phyloP scores from a whole-genome alignment of 768 basidiomycete genomes.

The Tylopilus subfusipes region DNA sequence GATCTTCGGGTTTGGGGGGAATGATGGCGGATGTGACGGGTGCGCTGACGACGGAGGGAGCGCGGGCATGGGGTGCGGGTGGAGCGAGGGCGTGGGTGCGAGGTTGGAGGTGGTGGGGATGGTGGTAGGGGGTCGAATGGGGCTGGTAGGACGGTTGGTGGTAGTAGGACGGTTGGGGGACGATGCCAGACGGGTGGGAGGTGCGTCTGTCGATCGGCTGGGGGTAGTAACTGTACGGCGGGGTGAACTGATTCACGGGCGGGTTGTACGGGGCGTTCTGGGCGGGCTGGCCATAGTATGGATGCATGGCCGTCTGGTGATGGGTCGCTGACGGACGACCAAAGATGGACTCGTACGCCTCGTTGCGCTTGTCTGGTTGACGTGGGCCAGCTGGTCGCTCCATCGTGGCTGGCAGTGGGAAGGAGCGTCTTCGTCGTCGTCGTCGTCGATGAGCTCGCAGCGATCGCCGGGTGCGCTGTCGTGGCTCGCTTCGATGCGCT shows the following conservation, averaged over 20 bases:
- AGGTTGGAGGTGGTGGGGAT: slow-evolving; percentile 20
- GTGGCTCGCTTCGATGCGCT: not conserved
- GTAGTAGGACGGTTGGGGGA: slow-evolving; percentile 26
- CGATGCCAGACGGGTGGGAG: slow-evolving; percentile 41
- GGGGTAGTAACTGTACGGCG: slow-evolving; percentile 40
- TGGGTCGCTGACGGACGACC: slow-evolving; percentile 64
- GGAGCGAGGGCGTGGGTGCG: slow-evolving; percentile 35
- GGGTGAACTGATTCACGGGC: slow-evolving; percentile 30
- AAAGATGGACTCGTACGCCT: slow-evolving; percentile 86
- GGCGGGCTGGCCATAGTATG: slow-evolving; percentile 17
- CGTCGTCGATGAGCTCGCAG: not conserved
- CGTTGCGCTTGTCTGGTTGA: slow-evolving; percentile 66
- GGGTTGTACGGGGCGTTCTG: slow-evolving; percentile 19
- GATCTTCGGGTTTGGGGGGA: slow-evolving; percentile 46
- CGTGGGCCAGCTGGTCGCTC: slow-evolving; percentile 60
- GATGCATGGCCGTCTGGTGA: slow-evolving; percentile 34
- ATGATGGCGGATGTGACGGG: slow-evolving; percentile 43
- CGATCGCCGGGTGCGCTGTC: slow-evolving; percentile 2
- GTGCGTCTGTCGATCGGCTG: slow-evolving; percentile 44
- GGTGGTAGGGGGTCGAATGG: slow-evolving; percentile 18
- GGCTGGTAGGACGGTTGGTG: slow-evolving; percentile 28
- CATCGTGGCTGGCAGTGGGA: slow-evolving; percentile 32
- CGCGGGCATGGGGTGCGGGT: slow-evolving; percentile 41
- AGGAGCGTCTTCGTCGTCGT: slow-evolving; percentile 1
- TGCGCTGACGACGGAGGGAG: slow-evolving; percentile 49